phyloP scores from a whole-genome alignment of 495 filamentous ascomycete genomes.

The Podospora appendiculata region DNA sequence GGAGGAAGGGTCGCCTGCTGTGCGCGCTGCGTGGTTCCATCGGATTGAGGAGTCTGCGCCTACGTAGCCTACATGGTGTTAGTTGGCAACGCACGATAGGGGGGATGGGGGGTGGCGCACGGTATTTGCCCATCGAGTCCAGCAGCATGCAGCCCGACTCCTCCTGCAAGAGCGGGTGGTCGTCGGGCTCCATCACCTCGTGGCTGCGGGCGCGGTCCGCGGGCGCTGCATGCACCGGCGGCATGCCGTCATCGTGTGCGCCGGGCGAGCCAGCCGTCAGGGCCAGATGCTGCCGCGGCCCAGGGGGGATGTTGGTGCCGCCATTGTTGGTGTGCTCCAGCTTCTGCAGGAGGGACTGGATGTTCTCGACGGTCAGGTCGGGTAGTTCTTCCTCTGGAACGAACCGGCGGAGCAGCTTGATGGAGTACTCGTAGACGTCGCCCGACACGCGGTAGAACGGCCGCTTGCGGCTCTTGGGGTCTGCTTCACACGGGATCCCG shows the following conservation, averaged over 20 bases:
- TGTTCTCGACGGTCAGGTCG: slow-evolving; percentile 3
- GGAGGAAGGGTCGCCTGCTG: neutral
- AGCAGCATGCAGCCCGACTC: slow-evolving; percentile 1
- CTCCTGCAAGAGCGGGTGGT: slow-evolving; percentile 1
- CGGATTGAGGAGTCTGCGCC: slow-evolving; percentile 6
- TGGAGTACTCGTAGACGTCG: slow-evolving; percentile 5
- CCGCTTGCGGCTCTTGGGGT: slow-evolving; percentile 1
- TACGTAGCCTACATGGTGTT: neutral
- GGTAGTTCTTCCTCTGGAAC: slow-evolving; percentile 2
- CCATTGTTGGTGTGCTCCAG: neutral
- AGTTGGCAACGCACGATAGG: neutral
- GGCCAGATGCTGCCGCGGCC: neutral
- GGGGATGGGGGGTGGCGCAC: neutral
- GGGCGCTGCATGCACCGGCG: neutral
- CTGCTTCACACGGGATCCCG: slow-evolving; percentile 1
- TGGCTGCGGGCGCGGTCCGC: neutral
- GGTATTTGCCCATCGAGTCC: slow-evolving; percentile 3
- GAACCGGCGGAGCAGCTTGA: slow-evolving; percentile 4
- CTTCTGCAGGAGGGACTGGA: slow-evolving; percentile 1
- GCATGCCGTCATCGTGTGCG: too few species aligned
- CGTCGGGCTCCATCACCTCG: slow-evolving; percentile 1
- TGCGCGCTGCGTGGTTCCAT: slow-evolving; percentile 3
- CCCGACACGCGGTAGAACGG: slow-evolving; percentile 6
- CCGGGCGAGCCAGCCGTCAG: neutral
- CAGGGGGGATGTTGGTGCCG: too few species aligned